Evolutionary conservation across 2,329 filamentous ascomycete species (phyloP).

Genomic region (Eutypa lata): DNA sequence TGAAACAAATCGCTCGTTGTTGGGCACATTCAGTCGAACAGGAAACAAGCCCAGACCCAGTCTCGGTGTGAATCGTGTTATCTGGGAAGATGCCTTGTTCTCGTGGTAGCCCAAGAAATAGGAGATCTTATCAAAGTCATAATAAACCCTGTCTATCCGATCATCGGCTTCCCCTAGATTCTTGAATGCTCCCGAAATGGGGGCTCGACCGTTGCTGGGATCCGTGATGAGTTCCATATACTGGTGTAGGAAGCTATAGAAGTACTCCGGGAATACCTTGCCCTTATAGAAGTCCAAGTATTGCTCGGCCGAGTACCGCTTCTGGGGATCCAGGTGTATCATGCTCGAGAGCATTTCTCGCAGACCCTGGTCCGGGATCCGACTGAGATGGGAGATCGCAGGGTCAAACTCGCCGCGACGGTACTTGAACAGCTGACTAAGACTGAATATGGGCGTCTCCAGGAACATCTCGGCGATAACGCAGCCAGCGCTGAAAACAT

Average conservation of each 20-base stretch:
- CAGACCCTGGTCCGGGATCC: constrained; percentile 84
- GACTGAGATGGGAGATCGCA: constrained; percentile 72
- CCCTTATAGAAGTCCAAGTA: constrained; percentile 89
- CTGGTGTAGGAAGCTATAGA: constrained; percentile 95
- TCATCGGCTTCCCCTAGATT: constrained; percentile 88
- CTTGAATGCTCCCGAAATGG: constrained; percentile 63
- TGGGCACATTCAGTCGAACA: constrained; percentile 80
- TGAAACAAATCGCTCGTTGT: constrained; percentile 70
- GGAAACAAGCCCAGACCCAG: constrained; percentile 68
- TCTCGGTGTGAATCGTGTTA: constrained; percentile 38
- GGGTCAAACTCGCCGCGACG: constrained; percentile 91
- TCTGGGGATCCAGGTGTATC: constrained; percentile 91
- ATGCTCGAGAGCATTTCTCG: constrained; percentile 90
- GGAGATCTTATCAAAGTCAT: constrained; percentile 96
- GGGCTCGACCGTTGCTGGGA: constrained; percentile 73
- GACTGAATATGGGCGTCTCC: constrained; percentile 93
- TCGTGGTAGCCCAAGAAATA: constrained; percentile 82
- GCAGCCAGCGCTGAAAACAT: constrained; percentile 94
- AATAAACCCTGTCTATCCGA: constrained; percentile 86
- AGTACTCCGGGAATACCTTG: constrained; percentile 93
- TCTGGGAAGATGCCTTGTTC: constrained; percentile 30
- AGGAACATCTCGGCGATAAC: constrained; percentile 96
- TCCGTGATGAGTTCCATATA: constrained; percentile 97
- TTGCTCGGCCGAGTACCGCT: constrained; percentile 88
- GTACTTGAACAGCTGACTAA: constrained; percentile 94